Evolutionary conservation across 2,329 filamentous ascomycete genomes (phyloP), one percentile per base, ranked within the genome.

Genomic region (Fusarium dimerum): DNA sequence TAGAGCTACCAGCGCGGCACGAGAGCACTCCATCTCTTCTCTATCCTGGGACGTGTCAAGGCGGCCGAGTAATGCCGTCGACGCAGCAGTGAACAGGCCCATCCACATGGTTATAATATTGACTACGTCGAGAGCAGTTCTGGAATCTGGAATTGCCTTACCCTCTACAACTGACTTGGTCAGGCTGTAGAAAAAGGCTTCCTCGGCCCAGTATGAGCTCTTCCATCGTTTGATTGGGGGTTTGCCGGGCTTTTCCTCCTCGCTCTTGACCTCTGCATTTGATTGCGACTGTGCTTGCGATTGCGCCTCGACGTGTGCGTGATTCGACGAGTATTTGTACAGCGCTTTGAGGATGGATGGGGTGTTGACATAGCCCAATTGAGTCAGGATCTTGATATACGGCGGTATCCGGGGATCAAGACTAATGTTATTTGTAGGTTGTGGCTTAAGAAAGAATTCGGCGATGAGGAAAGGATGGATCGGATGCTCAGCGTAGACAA

Each of bases 131-230:
- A 84, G 60, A 0, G 78, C 81, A n/a, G 80, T 76, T 29, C 75
- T 68, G 15, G 70, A 64, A 20, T 73, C 74, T 51, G 67, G 71
- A 44, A 84, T 80, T 2, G 75, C 77, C 1, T 66, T 70, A 0
- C 78, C 81, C 44, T 81, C 75, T 2, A 78, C 88, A 46, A 97
- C 92, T 0, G 87, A 89, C 72, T 95, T 96, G 3, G 91, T 90
- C 46, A 99, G 91, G 4, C 92, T 86, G 71, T 96, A 95, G 66
- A 97, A 88, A 72, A 97, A 90, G 46, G 94, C 87, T 73, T 97
- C 96, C 69, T 99, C 94, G 1, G 88, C 71, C 54, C 75, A 75
- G 57, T 82, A 85, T 1, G 83, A 86, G 67, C 71, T 81, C 47
- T 69, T 73, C 83, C 84, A 87, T 54, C 78, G 69, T 30, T 67